These are phyloP conservation scores for Aspergillus coremiiformis DNA, from an alignment of 495 filamentous ascomycete genomes.

Conservation along the genomic window DNA sequence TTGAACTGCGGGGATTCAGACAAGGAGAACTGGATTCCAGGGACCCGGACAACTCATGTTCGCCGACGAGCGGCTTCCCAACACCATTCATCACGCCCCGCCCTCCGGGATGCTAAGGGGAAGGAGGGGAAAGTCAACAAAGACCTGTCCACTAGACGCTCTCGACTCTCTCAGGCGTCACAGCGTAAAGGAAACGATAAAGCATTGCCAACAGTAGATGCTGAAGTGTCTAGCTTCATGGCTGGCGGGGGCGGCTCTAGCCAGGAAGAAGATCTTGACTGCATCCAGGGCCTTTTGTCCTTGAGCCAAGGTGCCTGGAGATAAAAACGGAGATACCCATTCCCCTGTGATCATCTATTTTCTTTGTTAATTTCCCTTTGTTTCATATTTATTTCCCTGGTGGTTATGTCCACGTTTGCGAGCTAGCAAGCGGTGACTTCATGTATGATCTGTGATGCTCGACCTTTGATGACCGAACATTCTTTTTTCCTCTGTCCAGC, in stretches of 20 bases:
- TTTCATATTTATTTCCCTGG: slow-evolving; percentile 20
- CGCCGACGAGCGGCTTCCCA: slow-evolving; percentile 33
- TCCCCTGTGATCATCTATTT: slow-evolving; percentile 13
- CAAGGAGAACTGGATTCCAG: slow-evolving; percentile 86
- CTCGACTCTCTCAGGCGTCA: slow-evolving; percentile 25
- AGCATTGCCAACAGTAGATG: slow-evolving; percentile 30
- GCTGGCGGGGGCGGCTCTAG: slow-evolving; percentile 49
- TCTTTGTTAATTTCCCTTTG: slow-evolving; percentile 19
- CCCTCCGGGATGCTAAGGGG: slow-evolving; percentile 39
- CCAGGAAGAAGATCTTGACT: slow-evolving; percentile 65
- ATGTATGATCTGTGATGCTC: slow-evolving; percentile 23
- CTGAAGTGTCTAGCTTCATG: slow-evolving; percentile 66
- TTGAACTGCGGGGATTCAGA: slow-evolving; percentile 65
- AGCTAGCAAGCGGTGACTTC: slow-evolving; percentile 31
- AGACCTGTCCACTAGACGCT: slow-evolving; percentile 25
- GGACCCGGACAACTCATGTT: slow-evolving; percentile 35
- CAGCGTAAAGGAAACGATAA: slow-evolving; percentile 21
- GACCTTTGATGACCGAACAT: slow-evolving; percentile 19
- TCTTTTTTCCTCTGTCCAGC: slow-evolving; percentile 2
- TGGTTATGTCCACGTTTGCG: slow-evolving; percentile 25
- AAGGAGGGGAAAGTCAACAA: slow-evolving; percentile 22
- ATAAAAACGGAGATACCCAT: slow-evolving; percentile 18
- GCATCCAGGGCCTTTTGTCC: slow-evolving; percentile 68
- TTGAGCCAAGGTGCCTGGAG: slow-evolving; percentile 61
- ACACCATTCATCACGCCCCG: slow-evolving; percentile 29